Percentiles rank a stretch among this genome's conserved stretches.
These are phyloP conservation scores for Bipolaris victoriae DNA, from an alignment of 2,329 filamentous ascomycete species.

Conservation along the genomic window DNA sequence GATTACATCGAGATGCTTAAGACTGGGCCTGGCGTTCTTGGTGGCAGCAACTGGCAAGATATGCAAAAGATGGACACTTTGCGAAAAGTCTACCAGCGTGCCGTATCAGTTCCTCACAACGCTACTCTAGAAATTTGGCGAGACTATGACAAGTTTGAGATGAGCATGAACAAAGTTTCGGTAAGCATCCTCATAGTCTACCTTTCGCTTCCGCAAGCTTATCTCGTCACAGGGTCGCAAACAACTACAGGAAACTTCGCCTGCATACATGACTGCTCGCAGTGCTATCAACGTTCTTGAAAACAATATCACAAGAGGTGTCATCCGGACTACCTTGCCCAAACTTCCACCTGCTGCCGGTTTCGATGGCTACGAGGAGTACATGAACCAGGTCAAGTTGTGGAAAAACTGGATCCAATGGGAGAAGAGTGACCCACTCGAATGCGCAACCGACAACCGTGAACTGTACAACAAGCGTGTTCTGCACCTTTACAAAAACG, in stretches of 20 bases:
- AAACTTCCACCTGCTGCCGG: slow-evolving; percentile 81
- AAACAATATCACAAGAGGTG: slow-evolving; percentile 80
- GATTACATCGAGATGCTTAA: slow-evolving; percentile 96
- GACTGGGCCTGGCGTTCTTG: slow-evolving; percentile 81
- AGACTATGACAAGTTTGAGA: slow-evolving; percentile 96
- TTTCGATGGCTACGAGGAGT: slow-evolving; percentile 87
- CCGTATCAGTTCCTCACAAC: slow-evolving; percentile 83
- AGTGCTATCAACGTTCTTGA: slow-evolving; percentile 90
- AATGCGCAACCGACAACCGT: slow-evolving; percentile 81
- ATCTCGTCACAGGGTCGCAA: slow-evolving; percentile 75
- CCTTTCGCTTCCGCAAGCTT: slow-evolving; percentile 16
- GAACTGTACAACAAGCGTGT: slow-evolving; percentile 78
- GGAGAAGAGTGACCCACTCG: slow-evolving; percentile 92
- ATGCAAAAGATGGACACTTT: slow-evolving; percentile 97
- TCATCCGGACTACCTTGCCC: slow-evolving; percentile 79
- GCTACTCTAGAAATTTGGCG: slow-evolving; percentile 89
- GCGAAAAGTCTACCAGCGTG: slow-evolving; percentile 89
- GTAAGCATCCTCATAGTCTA: slow-evolving; percentile 57
- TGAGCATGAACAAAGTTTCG: slow-evolving; percentile 89
- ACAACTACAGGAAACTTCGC: slow-evolving; percentile 89
- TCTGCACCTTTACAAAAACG: slow-evolving; percentile 90
- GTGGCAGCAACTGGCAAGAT: slow-evolving; percentile 91
- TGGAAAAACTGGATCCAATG: slow-evolving; percentile 96
- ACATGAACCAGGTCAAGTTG: slow-evolving; percentile 78
- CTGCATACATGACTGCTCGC: slow-evolving; percentile 94